Percentiles rank a stretch among this genome's conserved stretches.
Conservation (phyloP, 257 asterid genomes). For the Salvia hispanica region DNA sequence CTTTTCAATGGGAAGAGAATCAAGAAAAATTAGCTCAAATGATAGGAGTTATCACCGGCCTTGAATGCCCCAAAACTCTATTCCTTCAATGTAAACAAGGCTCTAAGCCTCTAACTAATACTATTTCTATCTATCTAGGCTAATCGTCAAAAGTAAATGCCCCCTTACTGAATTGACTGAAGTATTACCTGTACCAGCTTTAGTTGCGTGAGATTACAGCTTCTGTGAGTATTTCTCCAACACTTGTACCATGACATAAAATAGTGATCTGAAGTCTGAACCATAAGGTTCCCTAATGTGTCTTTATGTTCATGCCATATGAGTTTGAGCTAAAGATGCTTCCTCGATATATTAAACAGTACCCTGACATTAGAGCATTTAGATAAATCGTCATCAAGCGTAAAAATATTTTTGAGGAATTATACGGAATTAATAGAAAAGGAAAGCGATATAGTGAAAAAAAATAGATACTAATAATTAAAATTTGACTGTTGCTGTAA, state of each 20-base stretch:
- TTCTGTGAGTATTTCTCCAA: background rate
- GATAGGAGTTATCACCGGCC: too few species aligned
- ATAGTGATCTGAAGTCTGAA: background rate
- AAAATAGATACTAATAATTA: background rate
- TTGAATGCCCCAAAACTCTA: too few species aligned
- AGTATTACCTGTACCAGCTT: background rate
- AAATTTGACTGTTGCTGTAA: conserved; percentile 13
- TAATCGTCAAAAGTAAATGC: too few species aligned
- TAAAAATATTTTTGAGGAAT: conserved; percentile 10
- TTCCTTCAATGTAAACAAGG: too few species aligned
- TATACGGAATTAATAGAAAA: background rate
- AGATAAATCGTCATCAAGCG: conserved; percentile 2
- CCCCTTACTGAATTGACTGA: conserved; percentile 8
- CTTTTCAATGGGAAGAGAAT: too few species aligned
- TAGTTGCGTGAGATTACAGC: conserved; percentile 15
- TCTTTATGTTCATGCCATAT: conserved; percentile 4
- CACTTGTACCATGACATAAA: conserved; percentile 8
- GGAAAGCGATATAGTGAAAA: background rate
- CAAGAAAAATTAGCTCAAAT: too few species aligned
- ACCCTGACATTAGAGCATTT: conserved; percentile 4
- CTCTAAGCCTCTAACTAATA: too few species aligned
- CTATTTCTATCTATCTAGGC: too few species aligned
- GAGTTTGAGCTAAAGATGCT: conserved; percentile 16
- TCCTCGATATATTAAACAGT: conserved; percentile 17
- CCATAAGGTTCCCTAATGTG: conserved; percentile 1